Base-by-base conservation (phyloP, 371 early-diverging fungal species). In the Funneliformis caledonium region DNA sequence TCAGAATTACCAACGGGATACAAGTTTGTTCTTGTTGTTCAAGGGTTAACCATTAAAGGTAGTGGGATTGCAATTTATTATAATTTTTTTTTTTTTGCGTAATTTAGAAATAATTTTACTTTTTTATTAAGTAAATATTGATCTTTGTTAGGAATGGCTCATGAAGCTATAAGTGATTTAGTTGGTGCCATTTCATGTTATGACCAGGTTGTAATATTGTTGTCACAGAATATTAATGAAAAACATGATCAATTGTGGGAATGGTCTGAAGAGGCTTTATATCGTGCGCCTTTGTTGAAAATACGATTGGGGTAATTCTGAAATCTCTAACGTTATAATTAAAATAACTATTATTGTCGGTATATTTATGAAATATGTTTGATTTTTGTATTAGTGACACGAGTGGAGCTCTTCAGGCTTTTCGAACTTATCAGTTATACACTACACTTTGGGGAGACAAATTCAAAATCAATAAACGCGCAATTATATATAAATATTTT, bases 231-330 rank as follows among this genome's bases (percentile, higher is more conserved):
- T 47, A 78, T 88, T 59, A 68, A 72, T 43, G 84, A 84, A 42
- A 85, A 83, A 78, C 76, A 85, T 37, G 88, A 87, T 26, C 88
- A 91, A 74, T 83, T 91, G 72, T 82, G 85, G 16, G 88, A 90
- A 68, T 93, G 94, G 93, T 83, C 89, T 10, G 94, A 94, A 77
- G 89, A 91, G 72, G 91, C 92, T 9, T 85, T 94, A 70, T 94
- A 93, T 80, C 88, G 93, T 50, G 89, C 88, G 0, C 84, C 89
- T 1, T 81, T 93, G 65, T 73, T 92, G 52, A 87, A 89, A 56
- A 78, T 92, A 79, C 83, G 86, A 48, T 82, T 87, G 37, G 84
- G 86, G 91, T 89, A 89, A 84, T 65, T 73, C 12, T 8, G 14
- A 19, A 52, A 33, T 22, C 31, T 64, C 26, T 42, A 16, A 61